phyloP scores from a whole-genome alignment of 2,329 filamentous ascomycete species.

The Mariannaea sp. region DNA sequence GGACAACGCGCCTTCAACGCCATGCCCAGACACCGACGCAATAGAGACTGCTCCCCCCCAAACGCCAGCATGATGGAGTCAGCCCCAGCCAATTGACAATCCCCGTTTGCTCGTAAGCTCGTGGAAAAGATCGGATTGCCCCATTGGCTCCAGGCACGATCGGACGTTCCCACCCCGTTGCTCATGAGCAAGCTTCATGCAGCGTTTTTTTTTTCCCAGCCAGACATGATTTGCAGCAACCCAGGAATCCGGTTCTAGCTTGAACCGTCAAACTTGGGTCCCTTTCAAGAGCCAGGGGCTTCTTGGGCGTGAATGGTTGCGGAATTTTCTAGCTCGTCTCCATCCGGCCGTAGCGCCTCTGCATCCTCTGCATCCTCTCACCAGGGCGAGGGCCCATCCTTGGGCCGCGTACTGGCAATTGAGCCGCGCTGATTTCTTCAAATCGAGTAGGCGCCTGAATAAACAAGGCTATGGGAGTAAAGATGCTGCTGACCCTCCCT shows the following conservation, averaged over 20 bases:
- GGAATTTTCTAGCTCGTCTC: constrained; percentile 26
- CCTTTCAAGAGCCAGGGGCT: constrained; percentile 16
- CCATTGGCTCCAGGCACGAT: constrained; percentile 36
- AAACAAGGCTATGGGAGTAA: neutral
- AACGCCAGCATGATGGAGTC: constrained; percentile 12
- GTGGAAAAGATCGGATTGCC: constrained; percentile 27
- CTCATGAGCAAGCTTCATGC: constrained; percentile 34
- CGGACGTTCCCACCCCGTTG: constrained; percentile 30
- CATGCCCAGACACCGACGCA: constrained; percentile 1
- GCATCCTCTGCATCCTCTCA: constrained; percentile 9
- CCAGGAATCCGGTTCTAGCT: constrained; percentile 34
- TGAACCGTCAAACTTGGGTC: constrained; percentile 26
- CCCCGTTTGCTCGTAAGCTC: constrained; percentile 24
- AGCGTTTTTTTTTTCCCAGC: constrained; percentile 30
- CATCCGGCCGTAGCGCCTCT: constrained; percentile 23
- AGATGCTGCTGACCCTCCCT: constrained; percentile 12
- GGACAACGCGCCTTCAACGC: constrained; percentile 18
- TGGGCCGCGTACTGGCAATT: constrained; percentile 17
- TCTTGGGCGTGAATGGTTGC: constrained; percentile 25
- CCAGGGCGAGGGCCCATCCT: constrained; percentile 11
- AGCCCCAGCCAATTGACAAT: constrained; percentile 23
- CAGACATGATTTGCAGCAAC: constrained; percentile 43
- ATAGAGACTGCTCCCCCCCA: constrained; percentile 9
- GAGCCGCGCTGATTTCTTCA: constrained; percentile 17
- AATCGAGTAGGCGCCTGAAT: constrained; percentile 1